These are phyloP conservation scores for Leucocoprinus leucothites DNA, from an alignment of 768 basidiomycete species.

Conservation along the genomic window DNA sequence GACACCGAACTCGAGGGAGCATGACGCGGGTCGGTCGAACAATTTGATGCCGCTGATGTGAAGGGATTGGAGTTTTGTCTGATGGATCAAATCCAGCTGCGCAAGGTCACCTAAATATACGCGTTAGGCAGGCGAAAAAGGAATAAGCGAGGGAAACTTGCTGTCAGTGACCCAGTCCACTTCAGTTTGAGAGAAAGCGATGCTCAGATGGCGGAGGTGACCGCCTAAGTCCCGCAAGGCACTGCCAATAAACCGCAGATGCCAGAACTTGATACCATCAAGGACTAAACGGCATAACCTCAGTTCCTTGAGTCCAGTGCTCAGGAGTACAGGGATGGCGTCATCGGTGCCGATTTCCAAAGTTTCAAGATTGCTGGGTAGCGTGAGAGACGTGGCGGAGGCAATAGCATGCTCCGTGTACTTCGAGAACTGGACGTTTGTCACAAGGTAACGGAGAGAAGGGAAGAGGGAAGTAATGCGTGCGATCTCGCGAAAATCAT, in stretches of 20 bases:
- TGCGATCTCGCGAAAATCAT: constrained; percentile 27
- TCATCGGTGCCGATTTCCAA: constrained; percentile 20
- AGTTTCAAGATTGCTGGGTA: constrained; percentile 20
- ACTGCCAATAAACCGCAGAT: neutral
- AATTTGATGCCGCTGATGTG: neutral
- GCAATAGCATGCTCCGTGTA: constrained; percentile 23
- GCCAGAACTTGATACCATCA: constrained; percentile 9
- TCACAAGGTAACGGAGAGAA: constrained; percentile 19
- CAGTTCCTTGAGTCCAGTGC: constrained; percentile 2
- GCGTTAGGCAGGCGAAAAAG: neutral
- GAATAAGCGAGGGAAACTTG: neutral
- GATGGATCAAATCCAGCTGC: neutral
- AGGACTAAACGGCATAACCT: constrained; percentile 6
- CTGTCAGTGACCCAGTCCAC: constrained; percentile 1
- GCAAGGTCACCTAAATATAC: neutral
- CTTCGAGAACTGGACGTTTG: constrained; percentile 25
- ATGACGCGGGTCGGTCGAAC: neutral
- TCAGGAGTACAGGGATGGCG: constrained; percentile 23
- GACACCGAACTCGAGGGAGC: neutral
- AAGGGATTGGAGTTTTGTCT: neutral
- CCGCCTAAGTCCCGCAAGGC: neutral
- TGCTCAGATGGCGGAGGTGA: neutral
- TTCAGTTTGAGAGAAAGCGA: neutral
- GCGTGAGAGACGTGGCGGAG: constrained; percentile 11
- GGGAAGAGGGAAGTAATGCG: constrained; percentile 23